Evolutionary conservation across 257 asterid species (phyloP).

Genomic region (Solanum okadae): DNA sequence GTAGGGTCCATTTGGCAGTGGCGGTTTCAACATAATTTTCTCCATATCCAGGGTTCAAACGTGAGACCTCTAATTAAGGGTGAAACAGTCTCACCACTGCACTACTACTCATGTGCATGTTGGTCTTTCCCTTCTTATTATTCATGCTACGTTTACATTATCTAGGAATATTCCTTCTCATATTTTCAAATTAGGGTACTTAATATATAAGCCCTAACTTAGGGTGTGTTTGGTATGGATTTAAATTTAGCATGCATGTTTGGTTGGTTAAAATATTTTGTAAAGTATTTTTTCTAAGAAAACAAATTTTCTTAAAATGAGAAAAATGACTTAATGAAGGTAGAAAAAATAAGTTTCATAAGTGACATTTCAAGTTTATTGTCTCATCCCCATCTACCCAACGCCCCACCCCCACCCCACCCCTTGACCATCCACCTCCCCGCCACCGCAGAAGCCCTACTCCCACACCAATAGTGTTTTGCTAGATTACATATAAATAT

Average conservation of each 20-base stretch:
- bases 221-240: background rate
- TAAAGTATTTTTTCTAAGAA: too few species aligned
- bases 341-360: background rate
- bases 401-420: background rate
- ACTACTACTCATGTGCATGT: too few species aligned
- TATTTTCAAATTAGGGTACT: background rate
- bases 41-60: too few species aligned
- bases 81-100: too few species aligned
- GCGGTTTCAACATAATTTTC: too few species aligned
- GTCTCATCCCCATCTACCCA: background rate
- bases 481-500: too few species aligned
- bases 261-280: too few species aligned
- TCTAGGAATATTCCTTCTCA: background rate
- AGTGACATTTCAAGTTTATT: too few species aligned
- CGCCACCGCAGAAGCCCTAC: background rate
- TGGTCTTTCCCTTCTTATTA: too few species aligned
- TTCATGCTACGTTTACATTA: background rate
- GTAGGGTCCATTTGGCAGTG: accelerated
- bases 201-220: background rate
- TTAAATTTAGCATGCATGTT: too few species aligned
- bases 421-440: background rate
- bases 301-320: too few species aligned
- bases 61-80: too few species aligned
- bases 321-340: background rate
- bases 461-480: background rate